These are phyloP conservation scores for Volvox reticuliferus DNA, from an alignment of 139 green algal species.

Conservation along the genomic window DNA sequence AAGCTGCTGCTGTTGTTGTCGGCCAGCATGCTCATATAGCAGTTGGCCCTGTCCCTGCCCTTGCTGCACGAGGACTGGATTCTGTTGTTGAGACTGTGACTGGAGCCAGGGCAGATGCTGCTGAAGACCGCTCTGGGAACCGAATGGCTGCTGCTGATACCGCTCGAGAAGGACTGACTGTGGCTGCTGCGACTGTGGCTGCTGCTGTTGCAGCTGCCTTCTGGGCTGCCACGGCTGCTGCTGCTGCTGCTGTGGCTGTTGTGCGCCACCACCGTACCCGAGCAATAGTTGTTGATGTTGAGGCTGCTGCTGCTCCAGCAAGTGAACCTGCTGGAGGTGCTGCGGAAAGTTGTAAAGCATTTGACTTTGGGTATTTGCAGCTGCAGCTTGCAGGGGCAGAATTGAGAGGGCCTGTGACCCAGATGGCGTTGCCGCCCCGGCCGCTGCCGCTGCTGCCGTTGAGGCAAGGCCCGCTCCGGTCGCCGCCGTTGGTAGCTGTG, in stretches of 20 bases:
- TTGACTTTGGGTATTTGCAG: background rate
- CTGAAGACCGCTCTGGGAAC: too few relatives aligned
- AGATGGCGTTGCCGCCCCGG: too few relatives aligned
- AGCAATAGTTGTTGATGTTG: background rate
- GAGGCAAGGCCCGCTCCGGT: too few relatives aligned
- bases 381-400: background rate
- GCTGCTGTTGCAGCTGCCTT: background rate
- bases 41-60: too few relatives aligned
- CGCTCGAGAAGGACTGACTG: background rate
- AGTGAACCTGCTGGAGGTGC: background rate
- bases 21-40: too few relatives aligned
- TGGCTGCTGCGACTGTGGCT: background rate
- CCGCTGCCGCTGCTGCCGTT: too few relatives aligned
- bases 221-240: background rate
- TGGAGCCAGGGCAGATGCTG: too few relatives aligned
- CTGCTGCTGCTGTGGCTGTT: constrained; percentile 2
- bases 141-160: too few relatives aligned
- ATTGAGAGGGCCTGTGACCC: too few relatives aligned
- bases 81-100: too few relatives aligned
- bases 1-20: too few relatives aligned
- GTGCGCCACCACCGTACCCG: background rate
- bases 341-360: background rate
- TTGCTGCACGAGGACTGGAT: too few relatives aligned
- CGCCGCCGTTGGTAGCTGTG: background rate
- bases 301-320: background rate